Conservation (phyloP, 1,284 basidiomycete genomes). For the Puccinia coronata region DNA sequence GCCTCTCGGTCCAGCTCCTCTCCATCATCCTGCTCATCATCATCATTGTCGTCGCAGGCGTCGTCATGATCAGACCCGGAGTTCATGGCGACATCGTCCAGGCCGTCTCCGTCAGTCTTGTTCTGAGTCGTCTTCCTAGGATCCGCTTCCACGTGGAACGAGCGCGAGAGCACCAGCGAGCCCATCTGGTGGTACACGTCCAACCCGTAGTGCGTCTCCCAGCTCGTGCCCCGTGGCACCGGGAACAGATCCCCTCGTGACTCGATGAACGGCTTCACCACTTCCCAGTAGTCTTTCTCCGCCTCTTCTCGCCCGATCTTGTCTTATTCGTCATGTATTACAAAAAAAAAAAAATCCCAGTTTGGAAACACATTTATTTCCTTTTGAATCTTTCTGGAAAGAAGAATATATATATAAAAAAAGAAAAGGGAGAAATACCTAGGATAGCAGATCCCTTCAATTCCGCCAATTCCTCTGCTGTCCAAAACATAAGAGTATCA, state of each 20-base stretch:
- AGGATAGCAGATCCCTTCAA: slow-evolving; percentile 81
- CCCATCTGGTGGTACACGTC: slow-evolving; percentile 86
- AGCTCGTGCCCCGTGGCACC: slow-evolving; percentile 61
- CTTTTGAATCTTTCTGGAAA: slow-evolving; percentile 11
- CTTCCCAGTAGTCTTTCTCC: slow-evolving; percentile 68
- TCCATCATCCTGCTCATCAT: background rate
- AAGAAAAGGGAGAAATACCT: slow-evolving; percentile 62
- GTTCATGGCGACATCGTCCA: slow-evolving; percentile 30
- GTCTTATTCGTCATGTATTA: slow-evolving; percentile 61
- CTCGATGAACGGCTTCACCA: slow-evolving; percentile 61
- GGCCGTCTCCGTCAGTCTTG: slow-evolving; percentile 55
- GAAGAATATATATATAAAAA: background rate
- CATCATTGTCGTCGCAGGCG: no score
- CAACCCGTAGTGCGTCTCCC: slow-evolving; percentile 66
- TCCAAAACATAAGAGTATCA: slow-evolving; percentile 96
- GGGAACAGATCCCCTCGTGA: slow-evolving; percentile 73
- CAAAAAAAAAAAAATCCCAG: background rate
- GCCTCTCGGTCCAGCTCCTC: slow-evolving; percentile 60
- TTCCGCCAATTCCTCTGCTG: slow-evolving; percentile 70
- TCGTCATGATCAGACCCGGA: no score
- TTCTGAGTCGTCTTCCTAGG: background rate
- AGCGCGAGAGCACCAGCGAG: slow-evolving; percentile 86
- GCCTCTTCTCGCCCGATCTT: slow-evolving; percentile 85
- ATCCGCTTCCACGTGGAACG: slow-evolving; percentile 73
- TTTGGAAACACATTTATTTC: no score